Evolutionary conservation across 306 rosid genomes (phyloP), one percentile per base, ranked within the genome.

Genomic region (Gastrolobium villosum): DNA sequence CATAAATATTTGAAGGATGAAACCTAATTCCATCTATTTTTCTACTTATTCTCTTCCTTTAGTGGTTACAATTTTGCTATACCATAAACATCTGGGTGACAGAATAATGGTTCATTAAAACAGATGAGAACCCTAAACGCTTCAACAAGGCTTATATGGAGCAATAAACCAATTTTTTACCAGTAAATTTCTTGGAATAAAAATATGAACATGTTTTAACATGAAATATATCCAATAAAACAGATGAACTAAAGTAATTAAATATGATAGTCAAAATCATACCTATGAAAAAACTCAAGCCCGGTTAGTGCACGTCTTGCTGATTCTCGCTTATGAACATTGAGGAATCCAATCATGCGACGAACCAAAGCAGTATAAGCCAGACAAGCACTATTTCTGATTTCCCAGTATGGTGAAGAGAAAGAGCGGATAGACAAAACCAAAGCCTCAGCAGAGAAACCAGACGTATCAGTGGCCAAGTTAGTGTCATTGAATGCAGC

Each of bases 351-450:
- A 61, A 95, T 68, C 91, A 90, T 91, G 74, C 99, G 97, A 55
- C 98, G 94, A 46, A 95, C 89, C 88, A 95, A 85, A 81, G 99
- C 91, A 84, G 99, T 95, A 82, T 88, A 95, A 64, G 98, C 94
- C 69, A 87, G 90, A 82, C 98, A 95, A 81, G 96, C 98, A 90
- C 99, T 87, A 80, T 95, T 95, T 49, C 98, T 87, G 46, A 95
- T 90, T 87, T 95, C 99, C 99, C 99, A 95, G 65, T 93, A 88
- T 10, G 93, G 89, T 7, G 99, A 95, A 75, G 99, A 95, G 90
- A 95, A 95, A 28, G 99, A 87, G 60, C 88, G 82, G 79, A 95
- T 82, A 48, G 97, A 82, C 77, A 93, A 82, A 80, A 89, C 77
- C 81, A 95, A 82, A 74, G 97, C 98, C 90, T 95, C 97, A 10